Base-by-base conservation (phyloP, 495 filamentous ascomycete species). In the Hypoxylon lenormandii region DNA sequence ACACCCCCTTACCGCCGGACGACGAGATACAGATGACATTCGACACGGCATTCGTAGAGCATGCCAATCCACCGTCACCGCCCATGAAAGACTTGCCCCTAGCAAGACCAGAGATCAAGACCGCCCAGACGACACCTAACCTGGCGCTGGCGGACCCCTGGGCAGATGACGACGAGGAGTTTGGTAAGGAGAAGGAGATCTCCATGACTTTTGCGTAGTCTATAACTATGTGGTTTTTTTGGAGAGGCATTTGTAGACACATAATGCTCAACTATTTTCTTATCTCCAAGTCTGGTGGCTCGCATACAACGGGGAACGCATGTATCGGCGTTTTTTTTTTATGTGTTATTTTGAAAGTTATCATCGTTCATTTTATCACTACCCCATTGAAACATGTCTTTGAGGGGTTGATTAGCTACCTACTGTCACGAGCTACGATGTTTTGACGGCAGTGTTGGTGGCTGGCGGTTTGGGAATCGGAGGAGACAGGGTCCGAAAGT, bases 161-260 rank as follows among this genome's bases (percentile, higher is more conserved):
- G 93, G 90, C 88, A 0, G 91, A 94, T 57, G 86, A 90, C 47
- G 91, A 91, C 19, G 78, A 94, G 81, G 79, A 97, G 76, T 80
- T 91, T 81, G 82, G 92, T 74, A 77, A 85, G 71, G 81, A 88
- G 76, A 84, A 94, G 85, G 80, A 93, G 83, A 88, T 90, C 84
- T 77, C 88, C 73, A 78, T 91, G 82, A 89, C 94, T 83, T 87
- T 95, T 92, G 87, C 87, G 64, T 89, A 75, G 64, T 36, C 26
- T 19, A 26, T 48, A 5, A 48, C 16, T 48, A 48, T 28, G 18
- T 46, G 30, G 42, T 45, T 18, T 19, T 45, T n/a, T n/a, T n/a
- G n/a, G n/a, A 16, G 15, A 19, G 42, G 42, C 10, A 42, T 45
- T 21, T 18, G 16, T 45, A 16, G 10, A 8, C 21, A 18, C 16